phyloP scores from a whole-genome alignment of 108 stramenopile species.

The Cyclotella kingstonii region DNA sequence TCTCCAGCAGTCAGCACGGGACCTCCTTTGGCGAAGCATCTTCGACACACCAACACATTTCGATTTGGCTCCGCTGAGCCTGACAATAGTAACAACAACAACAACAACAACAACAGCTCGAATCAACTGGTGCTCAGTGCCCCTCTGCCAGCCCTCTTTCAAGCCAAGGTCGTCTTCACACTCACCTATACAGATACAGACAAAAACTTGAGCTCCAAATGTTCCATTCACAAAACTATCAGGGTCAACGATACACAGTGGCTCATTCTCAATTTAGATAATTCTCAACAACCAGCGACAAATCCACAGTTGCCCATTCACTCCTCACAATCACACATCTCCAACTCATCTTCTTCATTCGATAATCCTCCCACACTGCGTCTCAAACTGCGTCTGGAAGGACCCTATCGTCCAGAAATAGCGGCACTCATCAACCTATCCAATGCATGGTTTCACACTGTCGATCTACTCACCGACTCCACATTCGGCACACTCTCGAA shows the following conservation, averaged over 20 bases:
- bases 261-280: constrained; percentile 66
- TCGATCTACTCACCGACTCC: constrained; percentile 53
- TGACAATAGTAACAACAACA: constrained; percentile 1
- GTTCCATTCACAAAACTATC: constrained; percentile 31
- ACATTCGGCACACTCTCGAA: constrained; percentile 18
- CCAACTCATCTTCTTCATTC: constrained; percentile 15
- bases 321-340: constrained; percentile 9
- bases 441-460: constrained; percentile 59
- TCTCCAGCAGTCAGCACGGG: constrained; percentile 62
- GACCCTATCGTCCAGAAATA: constrained; percentile 78
- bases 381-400: constrained; percentile 58
- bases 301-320: not conserved
- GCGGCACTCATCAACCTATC: constrained; percentile 52
- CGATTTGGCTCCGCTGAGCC: constrained; percentile 47
- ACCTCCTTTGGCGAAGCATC: constrained; percentile 70
- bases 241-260: constrained; percentile 64
- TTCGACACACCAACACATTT: constrained; percentile 69
- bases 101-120: not conserved
- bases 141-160: constrained; percentile 53
- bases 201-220: constrained; percentile 35
- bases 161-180: constrained; percentile 37
- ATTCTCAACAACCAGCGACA: not conserved
- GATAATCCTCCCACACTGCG: constrained; percentile 67
- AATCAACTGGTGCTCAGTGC: constrained; percentile 36
- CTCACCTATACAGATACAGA: constrained; percentile 42